Evolutionary conservation across 495 filamentous ascomycete species (phyloP).

Genomic region (Copromyces sp.): DNA sequence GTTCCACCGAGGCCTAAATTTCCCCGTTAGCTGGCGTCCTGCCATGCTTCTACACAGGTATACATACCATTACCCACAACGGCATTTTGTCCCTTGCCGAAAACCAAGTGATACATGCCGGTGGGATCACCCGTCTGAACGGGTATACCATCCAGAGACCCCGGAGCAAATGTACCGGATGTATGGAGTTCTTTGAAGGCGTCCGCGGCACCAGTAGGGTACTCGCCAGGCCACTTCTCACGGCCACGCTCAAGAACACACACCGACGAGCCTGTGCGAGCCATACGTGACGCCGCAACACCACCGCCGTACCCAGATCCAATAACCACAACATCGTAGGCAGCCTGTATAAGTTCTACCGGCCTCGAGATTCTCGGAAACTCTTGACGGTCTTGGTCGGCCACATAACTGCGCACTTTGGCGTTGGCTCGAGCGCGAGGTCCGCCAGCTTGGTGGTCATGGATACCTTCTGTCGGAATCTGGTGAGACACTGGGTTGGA

Average conservation of each 20-base stretch:
- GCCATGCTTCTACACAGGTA: background rate
- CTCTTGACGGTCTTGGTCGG: constrained; percentile 25
- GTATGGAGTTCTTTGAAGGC: constrained; percentile 37
- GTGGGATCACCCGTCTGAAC: constrained; percentile 45
- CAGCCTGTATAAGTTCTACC: constrained; percentile 42
- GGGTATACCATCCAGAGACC: constrained; percentile 24
- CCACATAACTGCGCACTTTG: constrained; percentile 30
- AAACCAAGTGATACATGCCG: constrained; percentile 51
- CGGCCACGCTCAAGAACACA: constrained; percentile 53
- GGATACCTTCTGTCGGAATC: constrained; percentile 6
- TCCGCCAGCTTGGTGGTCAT: constrained; percentile 20
- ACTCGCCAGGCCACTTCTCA: constrained; percentile 58
- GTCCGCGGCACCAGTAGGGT: constrained; percentile 38
- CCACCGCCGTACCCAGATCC: constrained; percentile 61
- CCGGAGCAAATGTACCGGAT: constrained; percentile 44
- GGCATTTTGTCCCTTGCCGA: constrained; percentile 56
- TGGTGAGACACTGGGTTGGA: constrained; percentile 1
- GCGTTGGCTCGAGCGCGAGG: constrained; percentile 26
- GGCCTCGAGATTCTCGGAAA: constrained; percentile 48
- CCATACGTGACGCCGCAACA: constrained; percentile 56
- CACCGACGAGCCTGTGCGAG: constrained; percentile 48
- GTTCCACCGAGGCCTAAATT: constrained; percentile 49
- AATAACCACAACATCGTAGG: constrained; percentile 57
- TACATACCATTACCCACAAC: constrained; percentile 51
- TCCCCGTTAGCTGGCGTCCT: background rate